Evolutionary conservation across 2,329 filamentous ascomycete genomes (phyloP).

Genomic region (Apiospora hydei): DNA sequence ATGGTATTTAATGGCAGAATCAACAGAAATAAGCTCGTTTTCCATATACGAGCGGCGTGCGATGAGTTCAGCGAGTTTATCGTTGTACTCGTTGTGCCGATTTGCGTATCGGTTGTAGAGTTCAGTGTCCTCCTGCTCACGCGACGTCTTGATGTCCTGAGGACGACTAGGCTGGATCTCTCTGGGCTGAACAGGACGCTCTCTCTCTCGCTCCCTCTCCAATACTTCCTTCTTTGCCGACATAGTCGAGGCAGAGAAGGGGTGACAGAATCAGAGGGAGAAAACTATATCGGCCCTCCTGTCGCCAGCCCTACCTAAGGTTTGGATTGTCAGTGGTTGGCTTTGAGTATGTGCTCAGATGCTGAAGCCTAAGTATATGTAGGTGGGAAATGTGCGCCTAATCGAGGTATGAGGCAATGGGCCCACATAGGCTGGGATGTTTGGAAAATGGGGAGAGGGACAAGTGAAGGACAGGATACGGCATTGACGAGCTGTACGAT

Average conservation of each 20-base stretch:
- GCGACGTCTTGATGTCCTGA: neutral
- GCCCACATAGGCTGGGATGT: neutral
- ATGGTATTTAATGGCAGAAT: constrained; percentile 32
- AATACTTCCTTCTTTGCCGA: constrained; percentile 25
- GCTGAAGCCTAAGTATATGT: constrained; percentile 6
- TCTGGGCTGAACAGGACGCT: constrained; percentile 8
- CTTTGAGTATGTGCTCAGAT: constrained; percentile 22
- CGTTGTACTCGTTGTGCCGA: constrained; percentile 13
- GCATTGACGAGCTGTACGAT: constrained; percentile 1
- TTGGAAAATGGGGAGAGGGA: neutral
- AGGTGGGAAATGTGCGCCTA: constrained; percentile 16
- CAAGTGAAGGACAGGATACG: neutral
- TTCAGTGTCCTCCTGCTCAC: constrained; percentile 14
- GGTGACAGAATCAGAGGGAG: constrained; percentile 12
- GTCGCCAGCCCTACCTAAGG: constrained; percentile 21
- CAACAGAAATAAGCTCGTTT: constrained; percentile 33
- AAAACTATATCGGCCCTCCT: constrained; percentile 13
- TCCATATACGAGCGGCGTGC: constrained; percentile 35
- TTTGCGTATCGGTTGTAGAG: constrained; percentile 13
- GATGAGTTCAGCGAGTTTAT: constrained; percentile 12
- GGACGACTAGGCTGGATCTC: constrained; percentile 13
- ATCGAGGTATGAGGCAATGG: constrained; percentile 17
- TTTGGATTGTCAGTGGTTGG: constrained; percentile 26
- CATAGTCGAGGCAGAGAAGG: constrained; percentile 22
- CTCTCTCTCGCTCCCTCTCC: constrained; percentile 19